phyloP scores from a whole-genome alignment of 495 filamentous ascomycete genomes.

The Xylaria palmicola region DNA sequence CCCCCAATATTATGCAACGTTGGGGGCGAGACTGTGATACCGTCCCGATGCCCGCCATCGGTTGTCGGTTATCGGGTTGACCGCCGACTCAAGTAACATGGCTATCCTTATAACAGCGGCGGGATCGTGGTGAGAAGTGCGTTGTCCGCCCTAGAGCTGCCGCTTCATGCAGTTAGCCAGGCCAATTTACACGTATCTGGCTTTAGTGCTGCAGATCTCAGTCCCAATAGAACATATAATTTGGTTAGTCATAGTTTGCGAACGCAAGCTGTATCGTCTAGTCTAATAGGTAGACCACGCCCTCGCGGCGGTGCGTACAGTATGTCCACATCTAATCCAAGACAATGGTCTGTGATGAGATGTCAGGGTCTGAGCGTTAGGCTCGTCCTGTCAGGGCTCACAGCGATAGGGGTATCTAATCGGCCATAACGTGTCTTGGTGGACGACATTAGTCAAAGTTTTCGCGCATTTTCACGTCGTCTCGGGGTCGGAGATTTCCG shows the following conservation, averaged over 20 bases:
- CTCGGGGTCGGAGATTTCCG: background rate
- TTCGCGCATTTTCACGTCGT: background rate
- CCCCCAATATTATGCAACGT: background rate
- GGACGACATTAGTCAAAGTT: background rate
- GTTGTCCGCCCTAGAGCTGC: background rate
- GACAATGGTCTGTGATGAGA: no score
- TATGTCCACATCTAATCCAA: no score
- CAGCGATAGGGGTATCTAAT: background rate
- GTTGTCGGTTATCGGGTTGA: constrained; percentile 5
- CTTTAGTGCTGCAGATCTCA: background rate
- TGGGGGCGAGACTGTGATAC: background rate
- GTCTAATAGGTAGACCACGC: no score
- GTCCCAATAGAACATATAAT: background rate
- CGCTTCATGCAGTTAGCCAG: background rate
- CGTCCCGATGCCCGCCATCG: background rate
- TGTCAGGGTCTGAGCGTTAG: no score
- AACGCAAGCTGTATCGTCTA: background rate
- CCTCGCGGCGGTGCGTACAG: no score
- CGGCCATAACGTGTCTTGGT: background rate
- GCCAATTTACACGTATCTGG: background rate
- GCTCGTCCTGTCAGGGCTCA: no score
- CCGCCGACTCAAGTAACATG: background rate
- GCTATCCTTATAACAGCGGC: background rate
- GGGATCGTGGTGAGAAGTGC: background rate
- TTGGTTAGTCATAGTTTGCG: background rate